Base-by-base conservation (phyloP, 2,329 filamentous ascomycete species). In the Penicillium sp. region DNA sequence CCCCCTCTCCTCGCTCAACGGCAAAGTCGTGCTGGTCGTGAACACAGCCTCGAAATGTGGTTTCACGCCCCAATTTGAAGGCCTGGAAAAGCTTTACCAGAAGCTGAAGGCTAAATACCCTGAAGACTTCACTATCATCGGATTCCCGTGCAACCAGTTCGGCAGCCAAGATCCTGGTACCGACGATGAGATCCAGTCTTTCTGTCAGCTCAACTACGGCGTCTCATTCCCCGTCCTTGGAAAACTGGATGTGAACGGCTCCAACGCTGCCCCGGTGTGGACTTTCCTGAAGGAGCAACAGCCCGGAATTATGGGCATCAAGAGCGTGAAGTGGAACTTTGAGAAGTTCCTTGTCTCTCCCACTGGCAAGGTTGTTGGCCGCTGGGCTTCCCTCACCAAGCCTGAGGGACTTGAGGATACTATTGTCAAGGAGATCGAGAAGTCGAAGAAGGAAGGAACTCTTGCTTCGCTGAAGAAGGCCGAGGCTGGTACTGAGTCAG, bases 111-210 rank as follows among this genome's bases (percentile, higher is more conserved):
- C 79, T 62, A 81, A 84, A 68, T 79, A 95, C 79, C 82, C 80
- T 30, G 85, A 90, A 61, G 82, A 91, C 69, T 94, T 99, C 73
- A 81, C 85, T 68, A 85, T 99, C 77, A 82, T 99, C 70, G 94
- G 92, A 67, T 97, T 99, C 79, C 94, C 94, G 54, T 97, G 93
- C 86, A 99, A 97, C 82, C 94, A 99, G 78, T 99, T 99, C 76
- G 90, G 87, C 69, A 76, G 78, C 63, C 94, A 99, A 77, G 94
- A 97, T 71, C 93, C 93, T 29, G 91, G 90, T 67, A 81, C 79
- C 73, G 82, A 91, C 74, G 89, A 91, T 55, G 85, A 91, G 52
- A 92, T 93, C 74, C 87, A 91, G 77, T 78, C 77, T 63, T 92
- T 91, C 79, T 97, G 92, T 82, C 89, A 91, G 78, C 57, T 94